Percentiles rank a stretch among this genome's conserved stretches.
These are phyloP conservation scores for Fagus crenata DNA, from an alignment of 306 rosid species.

Conservation along the genomic window DNA sequence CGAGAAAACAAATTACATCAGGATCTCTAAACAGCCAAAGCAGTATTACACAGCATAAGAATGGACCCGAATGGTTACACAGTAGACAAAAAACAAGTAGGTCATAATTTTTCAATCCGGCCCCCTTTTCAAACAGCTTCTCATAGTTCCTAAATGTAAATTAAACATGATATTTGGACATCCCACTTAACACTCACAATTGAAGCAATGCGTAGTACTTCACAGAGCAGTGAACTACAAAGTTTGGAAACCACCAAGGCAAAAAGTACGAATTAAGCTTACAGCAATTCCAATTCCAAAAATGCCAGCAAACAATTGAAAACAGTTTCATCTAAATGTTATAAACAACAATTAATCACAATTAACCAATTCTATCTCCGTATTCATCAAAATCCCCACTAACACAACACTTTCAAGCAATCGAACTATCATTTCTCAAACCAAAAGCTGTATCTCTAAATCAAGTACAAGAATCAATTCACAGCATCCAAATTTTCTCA, in stretches of 20 bases:
- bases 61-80: background rate
- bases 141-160: background rate
- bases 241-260: too few relatives aligned
- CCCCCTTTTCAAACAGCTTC: background rate
- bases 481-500: too few relatives aligned
- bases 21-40: background rate
- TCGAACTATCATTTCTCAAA: background rate
- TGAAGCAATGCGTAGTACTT: background rate
- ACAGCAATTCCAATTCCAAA: background rate
- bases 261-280: too few relatives aligned
- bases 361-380: background rate
- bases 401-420: background rate
- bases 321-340: background rate
- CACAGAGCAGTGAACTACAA: background rate
- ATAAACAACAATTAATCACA: too few relatives aligned
- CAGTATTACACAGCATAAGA: conserved; percentile 6
- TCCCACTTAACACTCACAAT: background rate
- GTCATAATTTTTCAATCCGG: background rate
- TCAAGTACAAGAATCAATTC: background rate
- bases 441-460: background rate
- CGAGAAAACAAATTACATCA: background rate
- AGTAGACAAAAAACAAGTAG: background rate
- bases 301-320: background rate
- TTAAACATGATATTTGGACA: background rate
- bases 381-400: background rate